Percentiles rank a stretch among this genome's conserved stretches.
Evolutionary conservation across 164 flowering plant genomes (phyloP).

Genomic region (Saururus chinensis): DNA sequence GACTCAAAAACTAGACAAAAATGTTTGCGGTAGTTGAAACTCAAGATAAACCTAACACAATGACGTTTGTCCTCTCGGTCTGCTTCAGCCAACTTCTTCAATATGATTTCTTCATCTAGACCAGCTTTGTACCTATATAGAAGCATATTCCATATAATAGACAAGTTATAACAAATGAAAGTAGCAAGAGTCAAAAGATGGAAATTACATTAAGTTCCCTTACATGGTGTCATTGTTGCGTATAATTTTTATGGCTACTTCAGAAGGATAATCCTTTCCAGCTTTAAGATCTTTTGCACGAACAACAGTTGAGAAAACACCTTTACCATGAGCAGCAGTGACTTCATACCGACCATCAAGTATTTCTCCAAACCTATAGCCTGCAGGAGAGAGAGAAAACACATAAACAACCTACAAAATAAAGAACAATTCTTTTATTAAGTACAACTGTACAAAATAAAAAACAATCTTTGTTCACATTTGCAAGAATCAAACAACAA

Average conservation of each 20-base stretch:
- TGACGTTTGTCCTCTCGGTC: conserved; percentile 92
- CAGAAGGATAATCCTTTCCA: conserved; percentile 69
- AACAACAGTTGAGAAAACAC: conserved; percentile 97
- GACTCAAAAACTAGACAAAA: conserved; percentile 99
- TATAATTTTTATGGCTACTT: conserved; percentile 92
- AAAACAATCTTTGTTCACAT: background rate
- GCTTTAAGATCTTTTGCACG: conserved; percentile 95
- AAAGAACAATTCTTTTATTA: too few relatives aligned
- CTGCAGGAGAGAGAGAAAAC: conserved; percentile 21
- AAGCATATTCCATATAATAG: conserved; percentile 3
- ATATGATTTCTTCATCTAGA: conserved; percentile 61
- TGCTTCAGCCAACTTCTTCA: conserved; percentile 85
- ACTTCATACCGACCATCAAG: conserved; percentile 96
- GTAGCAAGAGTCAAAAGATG: background rate
- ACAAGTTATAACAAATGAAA: background rate
- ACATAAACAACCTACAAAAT: background rate
- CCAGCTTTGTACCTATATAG: conserved; percentile 83
- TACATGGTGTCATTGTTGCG: conserved; percentile 96
- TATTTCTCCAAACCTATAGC: conserved; percentile 85
- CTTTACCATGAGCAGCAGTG: conserved; percentile 94
- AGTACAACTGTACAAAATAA: background rate
- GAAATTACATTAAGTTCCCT: conserved; percentile 10
- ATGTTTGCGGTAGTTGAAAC: conserved; percentile 95
- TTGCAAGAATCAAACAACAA: background rate
- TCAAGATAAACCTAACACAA: conserved; percentile 88